Base-by-base conservation (phyloP, 1,284 basidiomycete genomes). In the Ustilago crameri region DNA sequence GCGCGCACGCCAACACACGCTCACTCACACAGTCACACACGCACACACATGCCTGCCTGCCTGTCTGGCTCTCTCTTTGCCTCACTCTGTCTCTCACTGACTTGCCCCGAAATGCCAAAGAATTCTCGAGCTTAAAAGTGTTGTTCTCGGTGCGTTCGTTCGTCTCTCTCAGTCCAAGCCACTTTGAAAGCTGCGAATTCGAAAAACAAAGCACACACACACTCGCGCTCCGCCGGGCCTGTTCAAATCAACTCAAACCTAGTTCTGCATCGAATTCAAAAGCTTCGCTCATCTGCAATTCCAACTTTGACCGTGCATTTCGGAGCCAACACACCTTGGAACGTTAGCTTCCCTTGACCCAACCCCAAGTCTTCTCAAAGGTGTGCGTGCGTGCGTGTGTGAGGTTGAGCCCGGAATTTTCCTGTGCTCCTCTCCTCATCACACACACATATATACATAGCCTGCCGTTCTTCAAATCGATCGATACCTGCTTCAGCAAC, bases 141-240 rank as follows among this genome's bases (percentile, higher is more conserved):
- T 51, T 51, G 50, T 51, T 51, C 50, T 51, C n/a, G 12, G 23
- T 38, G 46, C 42, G 17, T 20, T 38, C 47, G 5, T 38, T 35
- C 30, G 20, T 42, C 2, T 23, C 20, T 40, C 12, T 40, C 17
- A 40, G 18, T 18, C 18, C 38, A 40, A 40, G 18, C 38, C 38
- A 40, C 17, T n/a, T 40, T 40, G 41, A 22, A 42, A 10, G 9
- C 22, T 23, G 4, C 15, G 12, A 47, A 34, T 27, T 26, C 32
- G 18, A 26, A 42, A 24, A 42, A 37, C 12, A n/a, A 37, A 14
- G n/a, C 35, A 37, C 35, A 37, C 35, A 37, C 35, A 37, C 35
- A 37, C 35, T 9, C 35, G n/a, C 35, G n/a, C 35, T 30, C 30
- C 30, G 30, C 30, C 30, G 30, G 30, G 30, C 7, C n/a, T n/a